phyloP scores from a whole-genome alignment of 1,139 yeast genomes.

The Debaryomyces fabryi region DNA sequence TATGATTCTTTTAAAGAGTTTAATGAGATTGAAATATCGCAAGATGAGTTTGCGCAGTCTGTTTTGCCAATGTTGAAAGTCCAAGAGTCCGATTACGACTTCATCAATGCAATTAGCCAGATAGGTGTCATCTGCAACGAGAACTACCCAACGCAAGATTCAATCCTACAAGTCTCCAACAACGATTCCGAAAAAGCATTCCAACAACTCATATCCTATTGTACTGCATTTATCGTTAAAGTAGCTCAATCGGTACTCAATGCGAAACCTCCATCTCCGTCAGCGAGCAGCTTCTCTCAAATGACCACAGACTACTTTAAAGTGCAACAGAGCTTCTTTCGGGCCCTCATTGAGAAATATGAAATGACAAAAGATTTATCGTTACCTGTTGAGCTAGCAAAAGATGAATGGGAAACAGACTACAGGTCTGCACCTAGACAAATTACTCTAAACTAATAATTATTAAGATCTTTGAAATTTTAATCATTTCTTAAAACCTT shows the following conservation, averaged over 20 bases:
- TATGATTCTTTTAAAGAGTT: slow-evolving; percentile 13
- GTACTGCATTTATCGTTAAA: slow-evolving; percentile 12
- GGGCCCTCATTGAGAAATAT: slow-evolving; percentile 1
- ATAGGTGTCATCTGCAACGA: slow-evolving; percentile 20
- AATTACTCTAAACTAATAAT: not conserved
- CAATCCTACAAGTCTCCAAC: slow-evolving; percentile 10
- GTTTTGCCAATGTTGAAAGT: slow-evolving; percentile 19
- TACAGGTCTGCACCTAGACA: slow-evolving; percentile 16
- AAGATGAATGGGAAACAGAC: slow-evolving; percentile 18
- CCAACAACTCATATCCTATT: slow-evolving; percentile 3
- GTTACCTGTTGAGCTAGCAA: slow-evolving; percentile 17
- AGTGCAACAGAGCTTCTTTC: slow-evolving; percentile 6
- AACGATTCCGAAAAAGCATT: slow-evolving; percentile 10
- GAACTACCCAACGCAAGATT: slow-evolving; percentile 4
- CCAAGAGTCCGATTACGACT: slow-evolving; percentile 31
- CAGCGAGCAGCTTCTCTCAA: not conserved
- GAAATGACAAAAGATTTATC: slow-evolving; percentile 11
- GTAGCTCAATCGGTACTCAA: not conserved
- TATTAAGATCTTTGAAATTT: not conserved
- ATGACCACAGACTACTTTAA: slow-evolving; percentile 5
- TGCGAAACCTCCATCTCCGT: not conserved
- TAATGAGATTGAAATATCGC: slow-evolving; percentile 12
- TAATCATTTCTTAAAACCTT: not conserved
- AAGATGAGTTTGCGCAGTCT: slow-evolving; percentile 15
- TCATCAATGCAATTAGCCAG: slow-evolving; percentile 28